These are phyloP conservation scores for Chlamydomonas applanata DNA, from an alignment of 139 green algal genomes.

Conservation along the genomic window DNA sequence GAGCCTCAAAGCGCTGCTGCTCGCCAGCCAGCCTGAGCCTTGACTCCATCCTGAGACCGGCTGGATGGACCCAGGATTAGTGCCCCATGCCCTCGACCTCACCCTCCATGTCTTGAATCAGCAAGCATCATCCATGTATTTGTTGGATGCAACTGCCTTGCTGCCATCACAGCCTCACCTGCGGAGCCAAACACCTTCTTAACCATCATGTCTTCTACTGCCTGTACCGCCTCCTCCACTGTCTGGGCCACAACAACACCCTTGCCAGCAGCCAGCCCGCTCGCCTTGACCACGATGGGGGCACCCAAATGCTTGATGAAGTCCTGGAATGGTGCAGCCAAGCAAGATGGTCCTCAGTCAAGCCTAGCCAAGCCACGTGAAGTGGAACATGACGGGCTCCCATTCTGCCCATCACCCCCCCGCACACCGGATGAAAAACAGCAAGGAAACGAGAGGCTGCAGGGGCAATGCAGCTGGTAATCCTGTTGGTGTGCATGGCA, in stretches of 20 bases:
- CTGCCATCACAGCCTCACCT: constrained; percentile 33
- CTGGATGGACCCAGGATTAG: too few species aligned
- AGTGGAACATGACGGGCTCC: too few species aligned
- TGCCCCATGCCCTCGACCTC: background rate
- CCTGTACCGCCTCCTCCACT: constrained; percentile 73
- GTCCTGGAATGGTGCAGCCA: constrained; percentile 4
- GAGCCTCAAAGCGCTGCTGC: too few species aligned
- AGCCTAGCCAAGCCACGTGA: background rate
- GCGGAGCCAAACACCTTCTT: constrained; percentile 73
- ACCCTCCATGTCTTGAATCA: background rate
- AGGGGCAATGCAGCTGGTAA: background rate
- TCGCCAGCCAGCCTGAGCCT: too few species aligned
- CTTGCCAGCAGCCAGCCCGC: constrained; percentile 90
- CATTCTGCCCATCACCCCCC: too few species aligned
- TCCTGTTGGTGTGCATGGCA: background rate
- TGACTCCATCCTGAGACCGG: too few species aligned
- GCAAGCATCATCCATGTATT: background rate
- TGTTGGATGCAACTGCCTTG: background rate
- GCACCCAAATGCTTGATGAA: constrained; percentile 76
- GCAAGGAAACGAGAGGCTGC: too few species aligned
- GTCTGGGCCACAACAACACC: constrained; percentile 87
- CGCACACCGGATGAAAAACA: too few species aligned
- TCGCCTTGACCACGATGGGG: constrained; percentile 97
- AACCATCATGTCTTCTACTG: constrained; percentile 90
- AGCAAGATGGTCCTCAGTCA: background rate